Conservation (phyloP, 768 basidiomycete species). For the Phylloporus sp. region DNA sequence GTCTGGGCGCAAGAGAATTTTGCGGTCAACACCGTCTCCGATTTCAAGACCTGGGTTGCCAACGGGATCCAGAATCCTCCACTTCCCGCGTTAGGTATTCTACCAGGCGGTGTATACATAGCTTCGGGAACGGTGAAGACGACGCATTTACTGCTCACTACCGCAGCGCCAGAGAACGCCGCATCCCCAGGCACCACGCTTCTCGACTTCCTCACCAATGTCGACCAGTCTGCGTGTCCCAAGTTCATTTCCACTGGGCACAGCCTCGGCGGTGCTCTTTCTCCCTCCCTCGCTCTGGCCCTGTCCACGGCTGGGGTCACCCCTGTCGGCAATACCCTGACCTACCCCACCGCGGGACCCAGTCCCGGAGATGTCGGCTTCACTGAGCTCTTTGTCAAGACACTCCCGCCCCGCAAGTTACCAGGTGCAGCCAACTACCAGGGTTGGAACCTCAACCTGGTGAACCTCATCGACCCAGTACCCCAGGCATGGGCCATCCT, state of each 20-base stretch:
- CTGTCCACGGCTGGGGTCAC: background rate
- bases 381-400: background rate
- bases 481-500: background rate
- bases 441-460: background rate
- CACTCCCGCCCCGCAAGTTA: background rate
- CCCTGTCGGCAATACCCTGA: background rate
- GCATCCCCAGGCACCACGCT: background rate
- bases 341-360: background rate
- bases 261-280: constrained; percentile 13
- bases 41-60: constrained; percentile 12
- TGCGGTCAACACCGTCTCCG: constrained; percentile 1
- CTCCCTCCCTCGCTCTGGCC: constrained; percentile 13
- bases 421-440: background rate
- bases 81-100: background rate
- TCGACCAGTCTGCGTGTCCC: background rate
- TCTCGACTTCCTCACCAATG: constrained; percentile 2
- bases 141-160: constrained; percentile 3
- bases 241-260: constrained; percentile 9
- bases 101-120: background rate
- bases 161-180: background rate
- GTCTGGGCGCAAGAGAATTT: constrained; percentile 6
- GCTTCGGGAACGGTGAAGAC: background rate
- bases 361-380: constrained; percentile 6
- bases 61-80: background rate
- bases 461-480: background rate